Evolutionary conservation across 2,329 filamentous ascomycete species (phyloP), one percentile per base, ranked within the genome.

Genomic region (Pyrenophora graminea): DNA sequence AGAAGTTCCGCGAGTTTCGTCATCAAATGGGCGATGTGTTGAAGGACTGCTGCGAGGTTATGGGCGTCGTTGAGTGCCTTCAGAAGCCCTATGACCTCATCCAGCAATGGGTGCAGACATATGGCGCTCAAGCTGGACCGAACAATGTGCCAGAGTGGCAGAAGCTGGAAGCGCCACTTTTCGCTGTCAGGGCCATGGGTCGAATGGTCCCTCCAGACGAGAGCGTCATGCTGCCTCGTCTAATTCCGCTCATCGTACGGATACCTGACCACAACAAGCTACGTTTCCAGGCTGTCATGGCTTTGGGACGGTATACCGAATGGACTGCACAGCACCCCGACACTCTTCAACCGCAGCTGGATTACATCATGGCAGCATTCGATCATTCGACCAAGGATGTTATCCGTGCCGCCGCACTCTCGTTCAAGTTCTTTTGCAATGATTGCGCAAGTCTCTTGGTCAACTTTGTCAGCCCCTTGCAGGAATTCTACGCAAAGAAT

Each of bases 281-380:
- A n/a, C 90, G 92, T 6, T 99, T 99, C 75, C 93, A 96, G 56
- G 93, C 93, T 5, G 96, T 97, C 67, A 97, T 99, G 91, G 92
- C 95, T 3, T 83, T 99, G 18, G 94, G 91, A 32, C 85, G 94
- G 56, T 99, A 99, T 70, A 99, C 95, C 0, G 93, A 97, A 73
- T 99, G 94, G 94, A 99, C 95, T 0, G 86, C 94, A 4, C 86
- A 91, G 40, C 94, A 99, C 67, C 90, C 93, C 0, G 91, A 97
- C 51, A 96, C 93, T 39, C 80, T 99, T 7, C 89, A 96, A 73
- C 83, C 90, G 7, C 94, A 99, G 74, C 89, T 99, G 69, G 91
- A 91, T 66, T 99, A 96, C 75, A 96, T 99, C 66, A 92, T 96
- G 60, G 89, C 87, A 4, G 94, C 92, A 0, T 99, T 99, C 76